A percentile compares a stretch with the other conserved stretches of the same genome.
phyloP scores from a whole-genome alignment of 495 filamentous ascomycete genomes.

The Chaetomium cochliodes region DNA sequence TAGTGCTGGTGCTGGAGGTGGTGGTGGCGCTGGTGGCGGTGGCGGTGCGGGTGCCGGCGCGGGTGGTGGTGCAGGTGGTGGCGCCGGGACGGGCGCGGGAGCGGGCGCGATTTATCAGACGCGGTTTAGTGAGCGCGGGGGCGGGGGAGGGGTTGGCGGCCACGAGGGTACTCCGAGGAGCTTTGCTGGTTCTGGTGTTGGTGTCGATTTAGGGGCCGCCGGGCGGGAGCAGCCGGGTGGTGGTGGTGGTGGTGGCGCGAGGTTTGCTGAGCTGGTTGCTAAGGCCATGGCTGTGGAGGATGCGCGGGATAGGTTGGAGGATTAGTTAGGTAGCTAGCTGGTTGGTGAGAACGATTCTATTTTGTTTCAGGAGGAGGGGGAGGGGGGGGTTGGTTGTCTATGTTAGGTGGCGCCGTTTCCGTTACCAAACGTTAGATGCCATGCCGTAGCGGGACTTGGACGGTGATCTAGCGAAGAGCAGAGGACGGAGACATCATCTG shows the following conservation, averaged over 20 bases:
- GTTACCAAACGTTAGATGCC: too few species aligned
- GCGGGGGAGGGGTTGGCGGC: not conserved
- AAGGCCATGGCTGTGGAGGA: constrained; percentile 17
- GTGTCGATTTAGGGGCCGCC: not conserved
- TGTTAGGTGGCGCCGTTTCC: too few species aligned
- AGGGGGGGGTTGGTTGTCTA: too few species aligned
- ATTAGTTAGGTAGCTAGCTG: too few species aligned
- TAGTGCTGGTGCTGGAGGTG: not conserved
- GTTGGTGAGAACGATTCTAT: not conserved
- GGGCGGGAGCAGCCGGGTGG: not conserved
- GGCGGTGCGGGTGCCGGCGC: not conserved
- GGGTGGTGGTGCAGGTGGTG: not conserved
- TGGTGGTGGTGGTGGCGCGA: constrained; percentile 4
- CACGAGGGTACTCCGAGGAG: not conserved
- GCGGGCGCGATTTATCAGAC: constrained; percentile 12
- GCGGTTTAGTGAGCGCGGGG: constrained; percentile 2
- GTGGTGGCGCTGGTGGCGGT: not conserved
- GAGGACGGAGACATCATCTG: too few species aligned
- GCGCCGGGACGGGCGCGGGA: not conserved
- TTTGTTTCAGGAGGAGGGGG: too few species aligned
- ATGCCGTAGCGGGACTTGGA: too few species aligned
- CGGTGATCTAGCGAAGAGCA: too few species aligned
- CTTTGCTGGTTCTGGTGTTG: not conserved
- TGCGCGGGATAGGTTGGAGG: not conserved
- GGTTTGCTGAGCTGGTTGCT: constrained; percentile 28